phyloP scores from a whole-genome alignment of 768 basidiomycete genomes.

The Suillus decipiens region DNA sequence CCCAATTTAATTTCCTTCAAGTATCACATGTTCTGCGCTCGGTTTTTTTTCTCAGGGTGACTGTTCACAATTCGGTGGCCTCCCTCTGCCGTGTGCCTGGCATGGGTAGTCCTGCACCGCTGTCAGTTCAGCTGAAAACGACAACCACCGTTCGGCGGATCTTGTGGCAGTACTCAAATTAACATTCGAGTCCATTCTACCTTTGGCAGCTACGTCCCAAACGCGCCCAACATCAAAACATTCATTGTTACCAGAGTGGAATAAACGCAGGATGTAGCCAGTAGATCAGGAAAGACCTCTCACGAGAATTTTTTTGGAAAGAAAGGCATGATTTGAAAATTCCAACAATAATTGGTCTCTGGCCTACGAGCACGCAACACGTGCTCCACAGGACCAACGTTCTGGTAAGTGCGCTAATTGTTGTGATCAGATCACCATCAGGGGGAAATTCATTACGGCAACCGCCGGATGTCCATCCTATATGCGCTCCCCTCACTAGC shows the following conservation, averaged over 20 bases:
- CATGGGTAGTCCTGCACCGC: not conserved
- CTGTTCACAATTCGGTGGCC: not conserved
- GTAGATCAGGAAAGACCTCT: not conserved
- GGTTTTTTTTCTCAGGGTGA: not conserved
- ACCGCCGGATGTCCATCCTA: not conserved
- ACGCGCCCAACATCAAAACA: not conserved
- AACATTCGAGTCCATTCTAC: not conserved
- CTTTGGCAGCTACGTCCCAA: not conserved
- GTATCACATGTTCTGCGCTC: not conserved
- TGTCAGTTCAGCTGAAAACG: not conserved
- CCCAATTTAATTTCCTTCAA: not conserved
- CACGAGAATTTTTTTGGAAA: not conserved
- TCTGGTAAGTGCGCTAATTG: not conserved
- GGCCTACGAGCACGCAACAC: not conserved
- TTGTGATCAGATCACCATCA: not conserved
- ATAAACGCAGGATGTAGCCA: not conserved
- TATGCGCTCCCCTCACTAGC: not conserved
- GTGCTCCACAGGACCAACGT: not conserved
- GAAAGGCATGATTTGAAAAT: not conserved
- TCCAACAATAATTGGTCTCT: not conserved
- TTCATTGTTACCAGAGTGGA: not conserved
- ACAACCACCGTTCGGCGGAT: not conserved
- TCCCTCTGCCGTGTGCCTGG: not conserved
- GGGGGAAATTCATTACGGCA: not conserved
- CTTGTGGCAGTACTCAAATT: not conserved